Base-by-base conservation (phyloP, 1,284 basidiomycete species). In the Ceratobasidium papillatum region DNA sequence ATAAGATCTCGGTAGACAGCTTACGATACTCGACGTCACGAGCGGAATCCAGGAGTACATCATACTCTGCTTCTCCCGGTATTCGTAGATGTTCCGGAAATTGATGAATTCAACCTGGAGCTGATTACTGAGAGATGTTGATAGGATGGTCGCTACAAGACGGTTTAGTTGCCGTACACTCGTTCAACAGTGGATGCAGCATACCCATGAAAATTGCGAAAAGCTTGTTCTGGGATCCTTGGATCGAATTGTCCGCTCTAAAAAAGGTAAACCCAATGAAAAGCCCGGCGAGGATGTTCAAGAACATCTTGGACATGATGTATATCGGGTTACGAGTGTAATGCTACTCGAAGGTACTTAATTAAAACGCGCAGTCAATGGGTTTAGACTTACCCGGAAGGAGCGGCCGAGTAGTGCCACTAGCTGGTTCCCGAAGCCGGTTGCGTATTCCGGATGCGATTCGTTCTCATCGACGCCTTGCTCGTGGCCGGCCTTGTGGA, bases 1-100 rank as follows among this genome's bases (percentile, higher is more conserved):
- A n/a, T n/a, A n/a, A n/a, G n/a, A n/a, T n/a, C n/a, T n/a, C n/a
- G n/a, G n/a, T n/a, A n/a, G n/a, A n/a, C 43, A 19, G 14, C 54
- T 58, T 58, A 58, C 54, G 22, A 58, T 8, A 32, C 58, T 61
- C 17, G 58, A 36, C 19, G 27, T 36, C 9, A 41, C 38, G 8
- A 95, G 87, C 0, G 92, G 89, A 7, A 89, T 85, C 95, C 94
- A 96, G 64, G 88, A 88, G 84, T 95, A 96, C 80, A 93, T 93
- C 79, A 91, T 87, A 77, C 90, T 91, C 0, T 90, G 86, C 0
- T 89, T 86, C 81, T 94, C 93, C 36, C 92, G 87, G 14, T 89
- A 88, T 80, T 93, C 90, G 80, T 91, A 94, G 17, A 93, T 84
- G 63, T 85, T 82, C 74, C 85, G 82, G 80, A 86, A 83, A 36